A percentile compares a stretch with the other conserved stretches of the same genome.
These are phyloP conservation scores for Malus asiatica DNA, from an alignment of 306 rosid species.

Conservation along the genomic window DNA sequence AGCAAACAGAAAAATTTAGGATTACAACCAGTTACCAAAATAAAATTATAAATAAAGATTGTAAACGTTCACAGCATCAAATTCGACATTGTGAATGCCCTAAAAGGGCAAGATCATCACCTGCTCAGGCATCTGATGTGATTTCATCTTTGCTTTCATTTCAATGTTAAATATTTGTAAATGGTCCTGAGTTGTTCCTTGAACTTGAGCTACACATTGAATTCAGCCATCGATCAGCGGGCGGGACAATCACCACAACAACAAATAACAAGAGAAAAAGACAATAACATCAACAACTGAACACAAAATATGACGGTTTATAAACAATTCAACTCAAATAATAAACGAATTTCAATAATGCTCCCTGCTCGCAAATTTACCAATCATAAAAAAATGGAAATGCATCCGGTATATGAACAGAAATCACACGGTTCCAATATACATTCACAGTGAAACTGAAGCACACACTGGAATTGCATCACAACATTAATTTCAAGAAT, in stretches of 20 bases:
- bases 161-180: conserved; percentile 76
- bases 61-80: background rate
- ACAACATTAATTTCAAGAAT: background rate
- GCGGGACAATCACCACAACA: background rate
- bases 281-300: background rate
- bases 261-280: background rate
- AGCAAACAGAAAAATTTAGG: background rate
- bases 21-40: conserved; percentile 1
- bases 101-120: conserved; percentile 23
- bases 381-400: background rate
- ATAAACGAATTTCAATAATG: background rate
- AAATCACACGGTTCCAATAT: background rate
- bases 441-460: background rate
- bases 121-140: conserved; percentile 83
- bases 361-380: background rate
- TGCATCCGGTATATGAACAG: background rate
- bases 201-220: conserved; percentile 57
- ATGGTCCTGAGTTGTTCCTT: conserved; percentile 77
- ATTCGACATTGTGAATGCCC: background rate
- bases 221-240: conserved; percentile 1
- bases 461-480: background rate
- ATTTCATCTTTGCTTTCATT: conserved; percentile 56
- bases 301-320: background rate
- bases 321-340: background rate
- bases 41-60: background rate